Evolutionary conservation across 2,329 filamentous ascomycete genomes (phyloP).

Genomic region (Phyllosticta ampelicida): DNA sequence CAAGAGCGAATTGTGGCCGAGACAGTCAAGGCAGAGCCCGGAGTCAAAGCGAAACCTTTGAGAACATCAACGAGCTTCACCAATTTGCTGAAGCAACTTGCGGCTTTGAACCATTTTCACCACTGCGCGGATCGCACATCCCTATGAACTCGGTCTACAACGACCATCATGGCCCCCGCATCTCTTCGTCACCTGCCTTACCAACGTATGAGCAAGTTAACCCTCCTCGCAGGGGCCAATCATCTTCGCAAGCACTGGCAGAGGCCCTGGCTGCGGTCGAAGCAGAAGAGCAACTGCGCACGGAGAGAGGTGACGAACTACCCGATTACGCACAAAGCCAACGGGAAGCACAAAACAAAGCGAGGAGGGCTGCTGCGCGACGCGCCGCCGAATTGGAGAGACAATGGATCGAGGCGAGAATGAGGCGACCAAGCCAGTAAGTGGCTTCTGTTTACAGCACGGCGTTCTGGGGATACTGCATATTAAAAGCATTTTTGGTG

Average conservation of each 20-base stretch:
- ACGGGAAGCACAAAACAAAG: conserved; percentile 32
- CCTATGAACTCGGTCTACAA: conserved; percentile 15
- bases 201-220: neutral
- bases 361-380: conserved; percentile 30
- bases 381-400: conserved; percentile 36
- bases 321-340: conserved; percentile 39
- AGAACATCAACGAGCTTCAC: conserved; percentile 26
- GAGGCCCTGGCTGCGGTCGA: conserved; percentile 21
- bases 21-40: conserved; percentile 1
- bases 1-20: neutral
- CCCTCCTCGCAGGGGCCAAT: conserved; percentile 14
- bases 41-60: conserved; percentile 20
- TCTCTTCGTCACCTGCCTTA: neutral
- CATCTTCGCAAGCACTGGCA: neutral
- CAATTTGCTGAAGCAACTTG: conserved; percentile 30
- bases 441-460: neutral
- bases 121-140: conserved; percentile 16
- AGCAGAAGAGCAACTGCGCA: conserved; percentile 1
- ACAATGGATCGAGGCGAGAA: conserved; percentile 28
- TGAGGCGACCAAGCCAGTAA: conserved; percentile 12
- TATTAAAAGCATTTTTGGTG: neutral
- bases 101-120: conserved; percentile 24
- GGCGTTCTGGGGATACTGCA: neutral
- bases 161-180: conserved; percentile 11
- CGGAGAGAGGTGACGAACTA: conserved; percentile 26